Base-by-base conservation (phyloP, 2,329 filamentous ascomycete genomes). In the Fusarium longipes region DNA sequence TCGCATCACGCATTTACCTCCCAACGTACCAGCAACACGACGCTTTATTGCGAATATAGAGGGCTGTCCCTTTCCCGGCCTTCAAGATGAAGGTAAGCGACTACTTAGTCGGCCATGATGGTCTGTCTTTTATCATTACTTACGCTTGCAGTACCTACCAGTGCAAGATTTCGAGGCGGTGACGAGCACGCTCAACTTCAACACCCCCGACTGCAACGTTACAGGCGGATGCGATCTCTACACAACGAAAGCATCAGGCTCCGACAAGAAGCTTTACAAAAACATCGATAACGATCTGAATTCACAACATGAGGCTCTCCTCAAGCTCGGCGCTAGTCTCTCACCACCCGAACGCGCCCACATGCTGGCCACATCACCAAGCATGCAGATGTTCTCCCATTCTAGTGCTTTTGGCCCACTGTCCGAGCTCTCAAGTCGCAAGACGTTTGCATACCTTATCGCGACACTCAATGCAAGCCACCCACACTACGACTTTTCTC, bases 201-300 rank as follows among this genome's bases (percentile, higher is more conserved):
- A 96, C 74, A 97, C 95, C 1, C 89, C 92, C 50, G 95, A 98
- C 77, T 94, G 93, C 76, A 92, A 95, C 71, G 91, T 99, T 63
- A 91, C 93, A 27, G 96, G 96, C 73, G 92, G 93, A 68, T 98
- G 95, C 84, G 96, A 99, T 79, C 86, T 98, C 18, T 99, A 97
- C 83, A 98, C 95, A 11, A 97, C 94, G 25, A 99, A 99, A 80
- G 94, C 96, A 29, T 93, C 95, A 55, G 93, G 94, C 43, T 90
- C 91, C 67, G 96, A 99, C 78, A 97, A 97, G 86, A 98, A 98
- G 77, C 84, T 99, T 10, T 97, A 97, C 84, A 96, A 94, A 80
- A 92, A 91, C 76, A 98, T 99, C 76, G 94, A 97, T 77, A 89
- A 92, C 75, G 93, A 92, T 29, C 87, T 99, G 60, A 93, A 96